phyloP scores from a whole-genome alignment of 352 stramenopile genomes.

The Pythium chondricola region DNA sequence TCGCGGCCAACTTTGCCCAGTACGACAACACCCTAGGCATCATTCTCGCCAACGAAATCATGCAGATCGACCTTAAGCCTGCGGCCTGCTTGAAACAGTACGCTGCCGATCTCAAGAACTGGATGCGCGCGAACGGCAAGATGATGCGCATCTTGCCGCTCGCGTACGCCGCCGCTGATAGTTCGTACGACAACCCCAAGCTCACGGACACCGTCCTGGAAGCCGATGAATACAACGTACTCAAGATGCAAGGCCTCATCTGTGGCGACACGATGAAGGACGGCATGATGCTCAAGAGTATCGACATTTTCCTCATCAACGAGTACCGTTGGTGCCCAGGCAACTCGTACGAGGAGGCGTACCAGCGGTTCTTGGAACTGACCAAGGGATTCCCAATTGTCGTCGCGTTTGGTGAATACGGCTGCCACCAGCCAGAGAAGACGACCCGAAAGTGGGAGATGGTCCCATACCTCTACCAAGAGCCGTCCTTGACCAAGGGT shows the following conservation, averaged over 20 bases:
- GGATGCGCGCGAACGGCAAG: conserved; percentile 84
- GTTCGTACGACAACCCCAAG: conserved; percentile 43
- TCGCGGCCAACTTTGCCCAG: conserved; percentile 84
- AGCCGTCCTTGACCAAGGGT: conserved; percentile 52
- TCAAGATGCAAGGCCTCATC: conserved; percentile 80
- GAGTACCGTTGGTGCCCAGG: conserved; percentile 82
- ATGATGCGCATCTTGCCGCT: conserved; percentile 74
- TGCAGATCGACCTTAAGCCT: conserved; percentile 70
- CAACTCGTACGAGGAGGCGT: conserved; percentile 62
- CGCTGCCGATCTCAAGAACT: conserved; percentile 79
- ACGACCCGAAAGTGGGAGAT: conserved; percentile 62
- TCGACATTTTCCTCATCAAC: conserved; percentile 88
- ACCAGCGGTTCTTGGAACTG: conserved; percentile 65
- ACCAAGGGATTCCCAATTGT: conserved; percentile 76
- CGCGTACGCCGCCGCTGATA: conserved; percentile 76
- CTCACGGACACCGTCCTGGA: conserved; percentile 28
- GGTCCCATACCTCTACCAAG: conserved; percentile 73
- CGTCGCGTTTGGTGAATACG: conserved; percentile 77
- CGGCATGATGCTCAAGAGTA: conserved; percentile 74
- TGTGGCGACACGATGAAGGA: conserved; percentile 82
- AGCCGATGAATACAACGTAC: conserved; percentile 72
- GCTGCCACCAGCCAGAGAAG: conserved; percentile 45
- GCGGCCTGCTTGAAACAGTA: conserved; percentile 82
- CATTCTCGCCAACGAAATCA: conserved; percentile 85
- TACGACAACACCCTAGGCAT: conserved; percentile 84